These are phyloP conservation scores for Carpinus viminea DNA, from an alignment of 306 rosid species.

Conservation along the genomic window DNA sequence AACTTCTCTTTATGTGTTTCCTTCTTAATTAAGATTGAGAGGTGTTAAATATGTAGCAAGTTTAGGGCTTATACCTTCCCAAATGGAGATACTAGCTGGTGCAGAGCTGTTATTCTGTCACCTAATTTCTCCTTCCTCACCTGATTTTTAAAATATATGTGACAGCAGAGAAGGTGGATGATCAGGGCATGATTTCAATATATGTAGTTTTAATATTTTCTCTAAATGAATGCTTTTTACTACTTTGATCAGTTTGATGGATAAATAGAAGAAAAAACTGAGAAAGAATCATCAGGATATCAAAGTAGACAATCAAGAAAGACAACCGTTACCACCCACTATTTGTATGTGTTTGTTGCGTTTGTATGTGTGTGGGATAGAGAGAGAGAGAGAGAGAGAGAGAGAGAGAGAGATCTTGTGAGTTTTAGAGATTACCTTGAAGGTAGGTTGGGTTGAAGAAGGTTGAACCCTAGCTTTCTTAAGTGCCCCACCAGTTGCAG, in stretches of 20 bases:
- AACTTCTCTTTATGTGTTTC: constrained; percentile 23
- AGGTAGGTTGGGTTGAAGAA: constrained; percentile 72
- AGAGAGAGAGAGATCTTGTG: constrained; percentile 15
- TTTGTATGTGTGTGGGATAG: constrained; percentile 32
- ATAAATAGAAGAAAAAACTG: constrained; percentile 28
- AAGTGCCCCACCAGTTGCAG: constrained; percentile 70
- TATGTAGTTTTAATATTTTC: constrained; percentile 30
- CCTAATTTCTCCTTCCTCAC: constrained; percentile 99
- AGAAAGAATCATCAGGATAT: constrained; percentile 50
- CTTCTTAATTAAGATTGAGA: not conserved
- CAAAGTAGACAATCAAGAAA: constrained; percentile 72
- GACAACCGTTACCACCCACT: constrained; percentile 64
- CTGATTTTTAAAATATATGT: constrained; percentile 43
- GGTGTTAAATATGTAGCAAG: not conserved
- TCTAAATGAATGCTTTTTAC: constrained; percentile 28
- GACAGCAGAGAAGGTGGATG: constrained; percentile 16
- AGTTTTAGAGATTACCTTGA: constrained; percentile 65
- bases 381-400: constrained; percentile 26
- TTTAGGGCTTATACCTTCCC: constrained; percentile 66
- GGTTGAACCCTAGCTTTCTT: constrained; percentile 96
- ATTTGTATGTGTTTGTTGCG: constrained; percentile 28
- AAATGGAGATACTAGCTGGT: constrained; percentile 98
- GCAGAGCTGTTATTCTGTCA: constrained; percentile 96
- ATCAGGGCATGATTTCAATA: constrained; percentile 41
- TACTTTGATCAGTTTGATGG: constrained; percentile 33